Evolutionary conservation across 139 green algal genomes (phyloP), one percentile per base, ranked within the genome.

Genomic region (Haematococcus sp.): DNA sequence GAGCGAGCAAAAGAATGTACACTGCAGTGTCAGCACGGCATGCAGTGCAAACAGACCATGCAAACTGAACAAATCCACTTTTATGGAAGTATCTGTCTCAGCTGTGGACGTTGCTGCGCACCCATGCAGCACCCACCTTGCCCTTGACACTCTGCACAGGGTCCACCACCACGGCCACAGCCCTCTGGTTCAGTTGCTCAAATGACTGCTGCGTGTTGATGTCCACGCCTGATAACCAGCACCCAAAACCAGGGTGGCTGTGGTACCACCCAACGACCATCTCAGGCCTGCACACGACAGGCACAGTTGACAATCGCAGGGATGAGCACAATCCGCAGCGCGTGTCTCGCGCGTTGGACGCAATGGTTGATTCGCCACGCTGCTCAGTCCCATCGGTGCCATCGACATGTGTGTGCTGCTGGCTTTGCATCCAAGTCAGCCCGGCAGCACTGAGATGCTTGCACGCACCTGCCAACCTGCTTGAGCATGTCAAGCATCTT

Each of bases 401-500:
- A n/a, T n/a, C n/a, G n/a, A n/a, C n/a, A n/a, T n/a, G n/a, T n/a
- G n/a, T n/a, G n/a, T n/a, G n/a, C n/a, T n/a, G n/a, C n/a, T n/a
- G n/a, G n/a, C n/a, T n/a, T n/a, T n/a, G n/a, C n/a, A n/a, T n/a
- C n/a, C n/a, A n/a, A n/a, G n/a, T n/a, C n/a, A n/a, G n/a, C n/a
- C n/a, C n/a, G n/a, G n/a, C n/a, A n/a, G n/a, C n/a, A n/a, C n/a
- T n/a, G n/a, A n/a, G n/a, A n/a, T n/a, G n/a, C n/a, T 49, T 7
- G 11, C 32, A 68, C 81, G 63, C 68, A 96, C 91, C 92, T 86
- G 17, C 96, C 95, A 1, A 88, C 89, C 85, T 99, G 96, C 82
- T 98, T 98, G n/a, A 99, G 81, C 96, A 99, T 99, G 80, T 99
- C 96, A 32, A 98, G 84, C 96, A 99, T 99, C 75, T 97, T 97